A percentile compares a stretch with the other conserved stretches of the same genome.
These are phyloP conservation scores for Beauveria bassiana DNA, from an alignment of 2,329 filamentous ascomycete species.

Conservation along the genomic window DNA sequence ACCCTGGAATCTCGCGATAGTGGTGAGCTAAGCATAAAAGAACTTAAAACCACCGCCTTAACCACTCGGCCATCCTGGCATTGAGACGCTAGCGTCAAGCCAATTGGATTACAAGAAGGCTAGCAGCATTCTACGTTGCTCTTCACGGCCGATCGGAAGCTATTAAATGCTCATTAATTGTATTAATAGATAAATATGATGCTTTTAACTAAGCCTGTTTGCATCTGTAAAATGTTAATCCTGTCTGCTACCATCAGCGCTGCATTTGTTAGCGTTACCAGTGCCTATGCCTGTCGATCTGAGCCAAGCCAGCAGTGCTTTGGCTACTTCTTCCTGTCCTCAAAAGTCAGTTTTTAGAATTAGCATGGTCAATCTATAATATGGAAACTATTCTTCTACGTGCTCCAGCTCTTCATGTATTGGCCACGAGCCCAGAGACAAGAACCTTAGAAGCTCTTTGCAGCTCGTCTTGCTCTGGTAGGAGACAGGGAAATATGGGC, in stretches of 20 bases:
- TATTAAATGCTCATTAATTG: no score
- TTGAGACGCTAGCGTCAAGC: conserved; percentile 2
- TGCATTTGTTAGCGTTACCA: no score
- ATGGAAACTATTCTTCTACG: neutral
- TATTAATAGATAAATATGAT: no score
- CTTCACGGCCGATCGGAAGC: neutral
- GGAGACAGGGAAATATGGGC: neutral
- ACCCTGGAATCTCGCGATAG: conserved; percentile 20
- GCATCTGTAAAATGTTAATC: no score
- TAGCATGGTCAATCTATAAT: no score
- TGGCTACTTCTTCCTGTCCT: neutral
- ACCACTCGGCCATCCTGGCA: conserved; percentile 21
- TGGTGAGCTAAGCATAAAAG: conserved; percentile 14
- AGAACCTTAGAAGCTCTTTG: neutral
- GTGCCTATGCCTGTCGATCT: no score
- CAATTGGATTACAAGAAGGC: neutral
- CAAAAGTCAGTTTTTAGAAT: no score
- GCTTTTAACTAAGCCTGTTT: no score
- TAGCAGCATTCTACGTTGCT: neutral
- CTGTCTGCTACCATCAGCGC: no score
- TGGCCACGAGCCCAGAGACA: neutral
- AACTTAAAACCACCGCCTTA: conserved; percentile 19
- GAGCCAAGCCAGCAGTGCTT: no score
- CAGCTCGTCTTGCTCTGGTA: neutral
- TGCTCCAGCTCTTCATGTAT: neutral